Evolutionary conservation across 805 yeast species (phyloP).

Genomic region (Yarrowia sp.): DNA sequence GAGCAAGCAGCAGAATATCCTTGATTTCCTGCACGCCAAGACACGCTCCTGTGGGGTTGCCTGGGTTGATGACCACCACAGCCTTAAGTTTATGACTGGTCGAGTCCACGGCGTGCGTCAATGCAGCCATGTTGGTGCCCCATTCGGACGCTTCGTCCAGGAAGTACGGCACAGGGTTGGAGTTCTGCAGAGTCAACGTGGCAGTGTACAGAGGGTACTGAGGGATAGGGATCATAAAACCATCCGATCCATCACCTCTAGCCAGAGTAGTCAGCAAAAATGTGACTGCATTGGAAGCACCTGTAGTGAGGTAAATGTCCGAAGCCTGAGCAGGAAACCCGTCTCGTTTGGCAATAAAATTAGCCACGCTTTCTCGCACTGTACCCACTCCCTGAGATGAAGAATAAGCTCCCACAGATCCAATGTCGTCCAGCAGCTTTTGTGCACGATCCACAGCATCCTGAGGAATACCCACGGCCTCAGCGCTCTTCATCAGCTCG

Average conservation of each 20-base stretch:
- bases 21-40: conserved; percentile 63
- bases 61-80: conserved; percentile 93
- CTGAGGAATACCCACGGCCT: conserved; percentile 45
- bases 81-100: conserved; percentile 56
- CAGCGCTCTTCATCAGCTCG: conserved; percentile 48
- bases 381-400: conserved; percentile 81
- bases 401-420: conserved; percentile 93
- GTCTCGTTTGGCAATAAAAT: conserved; percentile 76
- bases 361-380: conserved; percentile 75
- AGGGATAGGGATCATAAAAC: conserved; percentile 88
- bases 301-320: conserved; percentile 80
- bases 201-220: conserved; percentile 98
- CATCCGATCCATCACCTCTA: conserved; percentile 65
- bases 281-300: conserved; percentile 94
- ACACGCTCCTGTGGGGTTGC: conserved; percentile 96
- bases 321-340: conserved; percentile 65
- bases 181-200: conserved; percentile 77
- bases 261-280: conserved; percentile 71
- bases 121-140: conserved; percentile 68
- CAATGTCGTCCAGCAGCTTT: conserved; percentile 56
- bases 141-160: conserved; percentile 78
- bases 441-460: conserved; percentile 78
- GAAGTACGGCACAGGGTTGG: conserved; percentile 82
- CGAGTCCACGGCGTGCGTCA: conserved; percentile 31
- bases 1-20: conserved; percentile 74